A percentile compares a stretch with the other conserved stretches of the same genome.
Evolutionary conservation across 1,139 yeast species (phyloP).

Genomic region (Geotrichum restrictum): DNA sequence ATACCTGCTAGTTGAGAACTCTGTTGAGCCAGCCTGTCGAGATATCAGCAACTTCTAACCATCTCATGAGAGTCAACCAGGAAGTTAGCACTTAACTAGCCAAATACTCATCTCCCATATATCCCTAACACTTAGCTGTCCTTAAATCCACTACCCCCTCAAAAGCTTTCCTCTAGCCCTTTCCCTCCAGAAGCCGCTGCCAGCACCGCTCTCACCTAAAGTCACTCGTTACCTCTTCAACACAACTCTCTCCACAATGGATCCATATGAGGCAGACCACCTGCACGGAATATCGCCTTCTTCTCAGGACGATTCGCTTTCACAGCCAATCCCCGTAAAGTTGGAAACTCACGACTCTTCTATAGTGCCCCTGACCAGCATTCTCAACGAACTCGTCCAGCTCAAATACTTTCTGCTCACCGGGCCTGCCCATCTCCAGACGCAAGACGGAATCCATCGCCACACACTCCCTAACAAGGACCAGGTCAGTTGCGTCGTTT

Average conservation of each 20-base stretch:
- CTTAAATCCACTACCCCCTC: too few relatives aligned
- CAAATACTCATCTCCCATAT: too few relatives aligned
- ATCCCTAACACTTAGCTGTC: too few relatives aligned
- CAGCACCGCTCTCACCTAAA: too few relatives aligned
- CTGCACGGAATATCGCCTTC: neutral
- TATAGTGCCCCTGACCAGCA: slow-evolving; percentile 16
- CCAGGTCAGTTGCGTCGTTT: slow-evolving; percentile 83
- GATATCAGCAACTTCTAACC: too few relatives aligned
- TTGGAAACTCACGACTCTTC: slow-evolving; percentile 6
- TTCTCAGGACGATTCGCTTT: neutral
- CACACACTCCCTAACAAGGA: slow-evolving; percentile 80
- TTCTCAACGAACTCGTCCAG: slow-evolving; percentile 18
- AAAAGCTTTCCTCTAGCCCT: too few relatives aligned
- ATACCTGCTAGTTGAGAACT: too few relatives aligned
- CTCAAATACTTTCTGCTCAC: slow-evolving; percentile 21
- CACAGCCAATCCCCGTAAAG: neutral
- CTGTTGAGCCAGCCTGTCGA: too few relatives aligned
- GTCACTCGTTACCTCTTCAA: too few relatives aligned
- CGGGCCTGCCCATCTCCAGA: slow-evolving; percentile 19
- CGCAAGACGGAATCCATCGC: slow-evolving; percentile 19
- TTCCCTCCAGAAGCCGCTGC: too few relatives aligned
- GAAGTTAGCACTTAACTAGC: neutral
- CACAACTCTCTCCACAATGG: neutral
- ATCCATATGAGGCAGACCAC: neutral
- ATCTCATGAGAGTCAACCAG: too few relatives aligned